Percentiles rank a stretch among this genome's conserved stretches.
These are phyloP conservation scores for Skeletonema tropicum DNA, from an alignment of 108 stramenopile species.

Conservation along the genomic window DNA sequence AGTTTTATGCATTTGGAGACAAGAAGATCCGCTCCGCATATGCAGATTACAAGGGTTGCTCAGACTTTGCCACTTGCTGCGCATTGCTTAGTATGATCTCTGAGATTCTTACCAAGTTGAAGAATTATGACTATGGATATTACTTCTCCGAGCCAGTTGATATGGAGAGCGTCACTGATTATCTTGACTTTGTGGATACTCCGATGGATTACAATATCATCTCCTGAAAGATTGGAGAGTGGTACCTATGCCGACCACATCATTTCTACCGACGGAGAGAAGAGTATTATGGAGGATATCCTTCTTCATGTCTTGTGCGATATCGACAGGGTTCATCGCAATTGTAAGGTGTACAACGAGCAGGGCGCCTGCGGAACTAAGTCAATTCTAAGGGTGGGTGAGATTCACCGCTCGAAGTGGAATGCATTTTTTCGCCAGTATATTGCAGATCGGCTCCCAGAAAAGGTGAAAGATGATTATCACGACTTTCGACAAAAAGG, in stretches of 20 bases:
- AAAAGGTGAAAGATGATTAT: slow-evolving; percentile 16
- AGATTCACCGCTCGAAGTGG: slow-evolving; percentile 43
- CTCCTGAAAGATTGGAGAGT: slow-evolving; percentile 23
- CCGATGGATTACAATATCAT: slow-evolving; percentile 53
- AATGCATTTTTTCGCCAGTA: slow-evolving; percentile 37
- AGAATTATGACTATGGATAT: slow-evolving; percentile 40
- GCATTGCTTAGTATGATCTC: slow-evolving; percentile 20
- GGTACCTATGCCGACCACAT: slow-evolving; percentile 35
- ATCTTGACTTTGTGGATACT: slow-evolving; percentile 12
- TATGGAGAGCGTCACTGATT: slow-evolving; percentile 6
- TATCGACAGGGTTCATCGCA: slow-evolving; percentile 38
- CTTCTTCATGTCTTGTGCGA: slow-evolving; percentile 34
- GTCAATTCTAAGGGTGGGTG: slow-evolving; percentile 29
- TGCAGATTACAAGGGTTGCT: slow-evolving; percentile 33
- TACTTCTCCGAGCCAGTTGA: slow-evolving; percentile 41
- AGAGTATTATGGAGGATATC: slow-evolving; percentile 42
- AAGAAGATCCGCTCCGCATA: slow-evolving; percentile 31
- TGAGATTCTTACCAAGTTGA: slow-evolving; percentile 31
- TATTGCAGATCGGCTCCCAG: slow-evolving; percentile 22
- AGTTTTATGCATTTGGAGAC: slow-evolving; percentile 15
- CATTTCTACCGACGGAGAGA: slow-evolving; percentile 21
- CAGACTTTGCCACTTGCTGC: slow-evolving; percentile 25
- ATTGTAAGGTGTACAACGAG: slow-evolving; percentile 36
- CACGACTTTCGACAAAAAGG: slow-evolving; percentile 15
- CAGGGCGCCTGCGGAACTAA: slow-evolving; percentile 10